Conservation (phyloP, 2,329 filamentous ascomycete genomes). For the Pleoardoris graminearum region DNA sequence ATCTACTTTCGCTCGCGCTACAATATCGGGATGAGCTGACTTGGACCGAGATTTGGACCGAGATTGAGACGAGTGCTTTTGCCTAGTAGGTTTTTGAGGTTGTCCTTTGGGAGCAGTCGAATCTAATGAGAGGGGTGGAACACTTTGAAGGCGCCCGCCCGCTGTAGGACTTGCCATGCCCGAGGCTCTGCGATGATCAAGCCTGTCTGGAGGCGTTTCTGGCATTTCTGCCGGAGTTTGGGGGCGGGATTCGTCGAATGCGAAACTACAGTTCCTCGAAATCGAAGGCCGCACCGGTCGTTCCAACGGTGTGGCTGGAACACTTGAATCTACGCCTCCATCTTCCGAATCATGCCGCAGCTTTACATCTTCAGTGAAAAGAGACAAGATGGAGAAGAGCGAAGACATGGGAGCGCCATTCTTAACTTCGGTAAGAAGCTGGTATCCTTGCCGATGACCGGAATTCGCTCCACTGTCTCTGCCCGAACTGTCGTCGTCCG, state of each 20-base stretch:
- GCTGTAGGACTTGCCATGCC: slow-evolving; percentile 42
- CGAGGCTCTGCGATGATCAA: slow-evolving; percentile 34
- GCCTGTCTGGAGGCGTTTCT: slow-evolving; percentile 18
- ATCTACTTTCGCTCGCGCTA: slow-evolving; percentile 92
- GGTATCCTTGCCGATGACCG: slow-evolving; percentile 79
- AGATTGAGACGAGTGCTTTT: slow-evolving; percentile 27
- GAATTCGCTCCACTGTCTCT: slow-evolving; percentile 67
- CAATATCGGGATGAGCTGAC: slow-evolving; percentile 94
- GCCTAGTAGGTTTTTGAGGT: slow-evolving; percentile 21
- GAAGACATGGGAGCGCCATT: slow-evolving; percentile 99
- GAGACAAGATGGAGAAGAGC: slow-evolving; percentile 91
- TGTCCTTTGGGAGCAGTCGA: slow-evolving; percentile 31
- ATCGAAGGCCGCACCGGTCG: slow-evolving; percentile 24
- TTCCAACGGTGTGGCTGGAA: slow-evolving; percentile 31
- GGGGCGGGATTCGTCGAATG: slow-evolving; percentile 36
- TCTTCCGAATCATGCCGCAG: slow-evolving; percentile 72
- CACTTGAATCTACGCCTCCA: slow-evolving; percentile 27
- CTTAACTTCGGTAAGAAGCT: slow-evolving; percentile 93
- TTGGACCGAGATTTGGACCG: slow-evolving; percentile 56
- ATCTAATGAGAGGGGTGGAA: slow-evolving; percentile 78
- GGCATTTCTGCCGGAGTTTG: slow-evolving; percentile 32
- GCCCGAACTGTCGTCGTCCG: slow-evolving; percentile 43
- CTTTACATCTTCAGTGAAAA: slow-evolving; percentile 94
- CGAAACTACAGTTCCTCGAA: slow-evolving; percentile 36
- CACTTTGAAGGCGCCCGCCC: slow-evolving; percentile 53